Evolutionary conservation across 108 stramenopile genomes (phyloP).

Genomic region (Stephanodiscus minutulus): DNA sequence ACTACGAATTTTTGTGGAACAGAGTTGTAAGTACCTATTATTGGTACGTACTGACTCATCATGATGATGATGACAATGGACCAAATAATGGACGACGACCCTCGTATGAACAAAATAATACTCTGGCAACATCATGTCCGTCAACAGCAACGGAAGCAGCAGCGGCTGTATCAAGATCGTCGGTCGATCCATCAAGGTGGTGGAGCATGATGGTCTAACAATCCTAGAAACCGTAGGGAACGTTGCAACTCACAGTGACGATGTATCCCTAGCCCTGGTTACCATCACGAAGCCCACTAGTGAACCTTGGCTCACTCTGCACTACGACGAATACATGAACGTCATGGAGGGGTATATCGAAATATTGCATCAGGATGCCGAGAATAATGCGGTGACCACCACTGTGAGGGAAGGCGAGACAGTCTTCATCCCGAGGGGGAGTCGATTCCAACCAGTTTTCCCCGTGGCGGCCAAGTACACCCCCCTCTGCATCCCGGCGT

Average conservation of each 20-base stretch:
- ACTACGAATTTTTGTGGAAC: no score
- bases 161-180: constrained; percentile 43
- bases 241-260: constrained; percentile 56
- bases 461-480: constrained; percentile 68
- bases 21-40: no score
- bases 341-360: constrained; percentile 60
- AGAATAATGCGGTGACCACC: background rate
- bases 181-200: constrained; percentile 65
- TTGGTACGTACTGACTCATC: no score
- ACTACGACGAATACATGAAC: constrained; percentile 76
- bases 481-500: constrained; percentile 80
- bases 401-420: constrained; percentile 67
- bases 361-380: constrained; percentile 34
- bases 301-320: constrained; percentile 76
- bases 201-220: constrained; percentile 63
- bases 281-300: constrained; percentile 51
- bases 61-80: no score
- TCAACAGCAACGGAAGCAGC: background rate
- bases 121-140: constrained; percentile 10
- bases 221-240: constrained; percentile 78
- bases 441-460: constrained; percentile 70
- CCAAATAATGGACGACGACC: no score
- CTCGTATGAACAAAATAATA: no score
- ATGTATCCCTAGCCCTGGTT: constrained; percentile 67
- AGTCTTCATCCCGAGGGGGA: constrained; percentile 60